Percentiles rank a stretch among this genome's conserved stretches.
Conservation (phyloP, 768 basidiomycete genomes). For the Filobasidium wieringae region DNA sequence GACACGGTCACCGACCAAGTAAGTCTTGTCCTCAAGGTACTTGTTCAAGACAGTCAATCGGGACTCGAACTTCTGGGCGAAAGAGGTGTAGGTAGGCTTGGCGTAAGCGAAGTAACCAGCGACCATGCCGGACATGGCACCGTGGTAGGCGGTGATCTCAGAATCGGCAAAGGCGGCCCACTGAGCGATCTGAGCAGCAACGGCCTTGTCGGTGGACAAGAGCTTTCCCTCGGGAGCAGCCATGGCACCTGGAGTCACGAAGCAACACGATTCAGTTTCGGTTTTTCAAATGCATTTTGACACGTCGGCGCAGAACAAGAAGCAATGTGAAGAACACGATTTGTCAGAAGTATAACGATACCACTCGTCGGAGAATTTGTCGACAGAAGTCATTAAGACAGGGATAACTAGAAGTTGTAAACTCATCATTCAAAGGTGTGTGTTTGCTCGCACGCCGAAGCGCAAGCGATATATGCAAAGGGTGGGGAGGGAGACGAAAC, state of each 20-base stretch:
- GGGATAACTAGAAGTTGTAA: slow-evolving; percentile 53
- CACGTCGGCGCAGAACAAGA: background rate
- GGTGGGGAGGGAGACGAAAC: background rate
- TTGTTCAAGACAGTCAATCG: slow-evolving; percentile 58
- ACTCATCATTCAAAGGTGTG: slow-evolving; percentile 44
- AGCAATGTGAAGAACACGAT: background rate
- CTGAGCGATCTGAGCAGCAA: slow-evolving; percentile 67
- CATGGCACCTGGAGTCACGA: background rate
- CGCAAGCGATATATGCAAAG: background rate
- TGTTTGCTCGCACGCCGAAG: background rate
- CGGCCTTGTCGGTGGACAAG: slow-evolving; percentile 54
- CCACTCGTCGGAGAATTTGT: slow-evolving; percentile 43
- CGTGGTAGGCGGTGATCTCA: slow-evolving; percentile 42
- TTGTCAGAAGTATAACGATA: slow-evolving; percentile 38
- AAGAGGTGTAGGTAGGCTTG: slow-evolving; percentile 47
- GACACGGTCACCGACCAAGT: slow-evolving; percentile 86
- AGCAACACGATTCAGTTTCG: background rate
- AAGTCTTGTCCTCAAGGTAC: slow-evolving; percentile 67
- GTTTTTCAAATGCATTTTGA: background rate
- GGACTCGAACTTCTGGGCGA: slow-evolving; percentile 40
- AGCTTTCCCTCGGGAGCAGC: slow-evolving; percentile 50
- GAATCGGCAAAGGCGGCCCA: slow-evolving; percentile 67
- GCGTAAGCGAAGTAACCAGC: slow-evolving; percentile 50
- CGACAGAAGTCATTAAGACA: slow-evolving; percentile 57
- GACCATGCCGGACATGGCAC: slow-evolving; percentile 45